Base-by-base conservation (phyloP, 129 eudicot species). In the Kitagawia praeruptora region DNA sequence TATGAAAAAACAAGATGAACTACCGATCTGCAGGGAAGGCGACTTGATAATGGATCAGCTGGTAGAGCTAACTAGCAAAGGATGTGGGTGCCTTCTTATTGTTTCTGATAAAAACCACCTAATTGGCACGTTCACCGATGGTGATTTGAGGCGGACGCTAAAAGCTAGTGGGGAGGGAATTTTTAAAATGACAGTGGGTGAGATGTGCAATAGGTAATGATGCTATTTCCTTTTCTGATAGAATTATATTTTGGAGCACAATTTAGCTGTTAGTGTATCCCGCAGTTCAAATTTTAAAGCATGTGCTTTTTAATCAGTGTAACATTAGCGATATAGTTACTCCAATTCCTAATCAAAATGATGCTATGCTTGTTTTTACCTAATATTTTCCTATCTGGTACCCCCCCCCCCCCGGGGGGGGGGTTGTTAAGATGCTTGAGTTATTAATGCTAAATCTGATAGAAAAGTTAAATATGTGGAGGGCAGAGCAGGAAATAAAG, bases 11-110 rank as follows among this genome's bases (percentile, higher is more conserved):
- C 91, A 85, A 82, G 90, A 86, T 16, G 96, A 92, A 73, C 97
- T 95, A 81, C 99, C 99, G 42, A 81, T 92, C 51, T 92, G 99
- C 85, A 89, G 74, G 81, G 97, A 92, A 83, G 89, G 87, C 41
- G 97, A 95, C 74, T 71, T 92, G 56, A 95, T 95, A 83, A 95
- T 95, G 99, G 97, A 95, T 84, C 99, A 92, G 78, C 87, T 95
- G 14, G 96, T 95, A 19, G 97, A 95, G 90, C 85, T 95, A 64
- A 90, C 96, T 18, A 90, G 97, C 66, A 92, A 92, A 90, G 99
- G 97, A 34, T 95, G 99, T 54, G 99, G 99, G 25, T 95, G 99
- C 53, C 97, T 95, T 73, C 97, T 95, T 72, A 94, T 95, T 28
- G 81, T 92, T 67, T 92, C 90, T 56, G 93, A 95, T 37, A 85